Base-by-base conservation (phyloP, 495 filamentous ascomycete genomes). In the Penicillium flavigenum region DNA sequence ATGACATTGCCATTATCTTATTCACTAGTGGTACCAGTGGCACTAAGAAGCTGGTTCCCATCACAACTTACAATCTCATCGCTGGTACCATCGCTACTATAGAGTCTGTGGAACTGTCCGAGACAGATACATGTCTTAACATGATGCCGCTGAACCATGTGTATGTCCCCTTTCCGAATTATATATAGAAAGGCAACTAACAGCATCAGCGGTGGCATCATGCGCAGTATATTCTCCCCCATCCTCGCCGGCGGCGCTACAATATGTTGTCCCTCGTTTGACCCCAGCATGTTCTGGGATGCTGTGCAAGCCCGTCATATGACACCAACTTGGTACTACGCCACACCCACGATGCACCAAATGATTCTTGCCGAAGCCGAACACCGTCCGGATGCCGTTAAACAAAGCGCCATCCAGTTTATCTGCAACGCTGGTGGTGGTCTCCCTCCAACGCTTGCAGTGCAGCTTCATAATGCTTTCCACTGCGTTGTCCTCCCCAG, bases 81-180 rank as follows among this genome's bases (percentile, higher is more conserved):
- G 57, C 58, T 9, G 72, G 75, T 24, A 71, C 76, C 5, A 63
- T 62, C 19, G 68, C 72, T 32, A 73, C 76, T 2, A 70, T 75
- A n/a, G 69, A 74, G 5, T 75, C 75, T 1, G 74, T 74, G 62
- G 68, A 68, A 31, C 43, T 78, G 47, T 65, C 66, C 0, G 51
- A 61, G 20, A 54, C 62, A 9, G 74, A 76, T 57, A 61, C 65
- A 5, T 78, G 75, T 59, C 53, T 76, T n/a, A 76, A 78, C 48
- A 72, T 76, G 68, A 79, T 79, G 77, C 76, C 76, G 2, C 66
- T 79, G 20, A 72, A 75, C 59, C 77, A 79, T 59, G 71, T 79
- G 63, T 70, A 65, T 49, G 65, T 65, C 26, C 4, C 29, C 39
- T 49, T 27, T 16, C 31, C 26, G 17, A 51, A 16, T 1, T n/a